Evolutionary conservation across 1,284 basidiomycete genomes (phyloP).

Genomic region (Ganoderma leucocontextum): DNA sequence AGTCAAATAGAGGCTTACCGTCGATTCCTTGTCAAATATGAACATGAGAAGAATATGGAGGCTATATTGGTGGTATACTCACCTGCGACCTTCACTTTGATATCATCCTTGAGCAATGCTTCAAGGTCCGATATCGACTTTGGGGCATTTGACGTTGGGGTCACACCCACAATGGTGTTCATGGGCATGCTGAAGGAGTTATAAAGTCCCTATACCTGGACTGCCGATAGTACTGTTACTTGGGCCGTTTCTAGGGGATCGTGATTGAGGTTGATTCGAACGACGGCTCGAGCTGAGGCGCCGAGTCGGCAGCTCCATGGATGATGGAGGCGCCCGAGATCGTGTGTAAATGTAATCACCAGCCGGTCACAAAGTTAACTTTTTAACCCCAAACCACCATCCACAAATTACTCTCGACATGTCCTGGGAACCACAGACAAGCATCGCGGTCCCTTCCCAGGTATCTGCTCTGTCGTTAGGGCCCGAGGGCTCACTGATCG

Average conservation of each 20-base stretch:
- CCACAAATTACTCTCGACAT: not conserved
- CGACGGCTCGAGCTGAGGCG: not conserved
- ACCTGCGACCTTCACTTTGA: constrained; percentile 95
- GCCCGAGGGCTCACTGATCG: constrained; percentile 27
- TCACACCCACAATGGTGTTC: constrained; percentile 7
- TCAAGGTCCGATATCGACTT: constrained; percentile 67
- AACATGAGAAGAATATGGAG: not conserved
- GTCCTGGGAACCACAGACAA: constrained; percentile 17
- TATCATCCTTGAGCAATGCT: constrained; percentile 66
- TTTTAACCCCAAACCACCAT: not conserved
- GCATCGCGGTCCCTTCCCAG: constrained; percentile 33
- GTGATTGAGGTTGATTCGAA: constrained; percentile 7
- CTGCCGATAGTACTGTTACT: not conserved
- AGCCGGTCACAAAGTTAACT: not conserved
- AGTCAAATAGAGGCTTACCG: constrained; percentile 51
- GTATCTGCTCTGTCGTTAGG: constrained; percentile 35
- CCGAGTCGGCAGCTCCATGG: constrained; percentile 1
- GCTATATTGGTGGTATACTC: constrained; percentile 29
- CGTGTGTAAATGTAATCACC: too few relatives aligned
- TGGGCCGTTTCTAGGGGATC: not conserved
- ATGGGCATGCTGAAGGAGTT: constrained; percentile 10
- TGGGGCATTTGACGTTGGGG: constrained; percentile 57
- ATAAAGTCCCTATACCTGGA: not conserved
- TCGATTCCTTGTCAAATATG: constrained; percentile 62
- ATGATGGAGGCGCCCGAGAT: constrained; percentile 23